Conservation (phyloP, 139 green algal genomes). For the Zygnema circumcarinatum region DNA sequence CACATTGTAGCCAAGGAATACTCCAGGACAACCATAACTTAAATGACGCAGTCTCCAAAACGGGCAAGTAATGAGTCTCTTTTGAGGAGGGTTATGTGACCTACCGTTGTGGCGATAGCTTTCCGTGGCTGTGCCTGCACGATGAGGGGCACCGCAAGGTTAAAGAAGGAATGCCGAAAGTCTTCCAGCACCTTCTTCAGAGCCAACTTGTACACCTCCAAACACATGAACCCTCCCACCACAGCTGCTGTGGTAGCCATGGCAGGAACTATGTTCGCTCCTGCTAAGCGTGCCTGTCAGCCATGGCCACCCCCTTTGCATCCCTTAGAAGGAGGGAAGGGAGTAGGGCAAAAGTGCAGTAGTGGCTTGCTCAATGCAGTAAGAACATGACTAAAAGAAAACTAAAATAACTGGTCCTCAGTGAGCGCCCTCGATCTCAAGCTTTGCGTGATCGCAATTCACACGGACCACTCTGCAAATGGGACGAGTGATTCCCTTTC, state of each 20-base stretch:
- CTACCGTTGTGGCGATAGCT: conserved; percentile 36
- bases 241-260: conserved; percentile 44
- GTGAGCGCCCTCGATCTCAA: no score
- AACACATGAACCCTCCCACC: conserved; percentile 57
- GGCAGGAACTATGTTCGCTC: conserved; percentile 34
- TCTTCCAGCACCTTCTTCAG: conserved; percentile 19
- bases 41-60: no score
- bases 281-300: conserved; percentile 39
- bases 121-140: conserved; percentile 42
- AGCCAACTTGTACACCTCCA: conserved; percentile 62
- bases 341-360: not conserved
- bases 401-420: not conserved
- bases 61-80: no score
- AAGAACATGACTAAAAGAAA: no score
- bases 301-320: conserved; percentile 12
- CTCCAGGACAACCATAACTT: no score
- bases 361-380: no score
- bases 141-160: conserved; percentile 57
- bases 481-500: no score
- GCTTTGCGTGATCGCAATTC: no score
- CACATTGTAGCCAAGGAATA: no score
- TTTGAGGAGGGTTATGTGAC: no score
- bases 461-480: no score
- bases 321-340: not conserved
- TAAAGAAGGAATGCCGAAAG: conserved; percentile 57